Evolutionary conservation across 1,139 yeast genomes (phyloP).

Genomic region (Suhomyces panamericanus): DNA sequence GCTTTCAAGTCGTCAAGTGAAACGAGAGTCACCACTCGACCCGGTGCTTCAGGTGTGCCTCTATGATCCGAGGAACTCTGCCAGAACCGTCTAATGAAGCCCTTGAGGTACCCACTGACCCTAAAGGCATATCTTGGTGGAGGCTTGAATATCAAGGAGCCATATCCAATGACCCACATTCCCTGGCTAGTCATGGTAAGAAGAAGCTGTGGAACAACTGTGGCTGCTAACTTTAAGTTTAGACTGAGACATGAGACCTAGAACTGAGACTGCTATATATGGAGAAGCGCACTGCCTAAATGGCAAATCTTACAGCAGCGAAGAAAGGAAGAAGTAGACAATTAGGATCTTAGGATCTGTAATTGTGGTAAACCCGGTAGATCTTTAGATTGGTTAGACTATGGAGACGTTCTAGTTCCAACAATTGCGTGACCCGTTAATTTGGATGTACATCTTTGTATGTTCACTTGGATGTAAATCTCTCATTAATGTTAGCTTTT

Average conservation of each 20-base stretch:
- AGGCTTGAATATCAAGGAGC: constrained; percentile 87
- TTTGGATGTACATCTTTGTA: too few species aligned
- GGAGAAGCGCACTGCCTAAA: neutral
- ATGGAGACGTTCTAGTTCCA: too few species aligned
- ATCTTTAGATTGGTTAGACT: too few species aligned
- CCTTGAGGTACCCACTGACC: constrained; percentile 73
- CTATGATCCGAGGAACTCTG: constrained; percentile 88
- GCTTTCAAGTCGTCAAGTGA: constrained; percentile 53
- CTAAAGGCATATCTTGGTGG: constrained; percentile 68
- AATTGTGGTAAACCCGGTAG: too few species aligned
- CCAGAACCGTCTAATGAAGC: constrained; percentile 86
- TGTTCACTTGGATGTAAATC: too few species aligned
- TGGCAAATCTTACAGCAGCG: too few species aligned
- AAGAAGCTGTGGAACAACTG: neutral
- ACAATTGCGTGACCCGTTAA: too few species aligned
- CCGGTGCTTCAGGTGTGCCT: constrained; percentile 83
- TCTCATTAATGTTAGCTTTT: too few species aligned
- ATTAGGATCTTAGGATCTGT: too few species aligned
- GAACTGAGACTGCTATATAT: too few species aligned
- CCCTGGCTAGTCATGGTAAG: constrained; percentile 22
- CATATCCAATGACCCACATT: constrained; percentile 89
- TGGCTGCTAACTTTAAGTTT: neutral
- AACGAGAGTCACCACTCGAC: constrained; percentile 82
- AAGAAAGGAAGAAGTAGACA: too few species aligned
- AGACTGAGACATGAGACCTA: neutral